Base-by-base conservation (phyloP, 495 filamentous ascomycete species). In the Cetradonia linearis region DNA sequence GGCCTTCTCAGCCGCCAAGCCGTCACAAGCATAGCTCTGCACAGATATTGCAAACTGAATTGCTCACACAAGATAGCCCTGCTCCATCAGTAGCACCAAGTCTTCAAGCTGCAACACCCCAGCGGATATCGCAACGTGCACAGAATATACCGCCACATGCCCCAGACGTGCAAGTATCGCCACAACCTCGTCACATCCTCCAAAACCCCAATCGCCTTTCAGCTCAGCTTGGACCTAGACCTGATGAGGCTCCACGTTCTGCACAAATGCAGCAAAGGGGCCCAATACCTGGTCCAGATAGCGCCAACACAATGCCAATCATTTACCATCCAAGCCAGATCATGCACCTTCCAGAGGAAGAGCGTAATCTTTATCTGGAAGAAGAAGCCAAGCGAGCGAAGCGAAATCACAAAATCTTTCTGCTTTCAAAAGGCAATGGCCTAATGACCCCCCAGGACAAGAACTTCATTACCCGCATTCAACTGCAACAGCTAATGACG, bases 361-460 rank as follows among this genome's bases (percentile, higher is more conserved):
- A 86, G 54, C 89, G 91, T 62, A 77, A 83, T 18, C 81, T 84
- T 16, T 95, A 88, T 68, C 70, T 95, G 60, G 81, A 86, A 62
- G 93, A 95, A 65, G 93, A 97, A 69, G 91, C 92, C 11, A 95
- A 90, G 72, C 83, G 94, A 50, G 88, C 94, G 3, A 99, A 99
- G 74, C 84, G 93, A 34, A 97, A 97, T 69, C 92, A 97, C 76
- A 99, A 99, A 76, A 99, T 99, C 57, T 89, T 88, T 67, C 80
- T 93, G 28, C 76, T 99, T 28, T 95, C 94, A 9, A 88, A 85
- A 66, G 91, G 94, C 66, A 97, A 99, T 68, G 94, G 93, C 30
- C 70, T 99, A 58, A 99, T 99, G 93, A 97, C 94, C 23, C 94
- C 94, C 3, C 90, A 95, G 68, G 93, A 99, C 72, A 99, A 99